phyloP scores from a whole-genome alignment of 495 filamentous ascomycete species.

The Melanomma pulvis-pyrius region DNA sequence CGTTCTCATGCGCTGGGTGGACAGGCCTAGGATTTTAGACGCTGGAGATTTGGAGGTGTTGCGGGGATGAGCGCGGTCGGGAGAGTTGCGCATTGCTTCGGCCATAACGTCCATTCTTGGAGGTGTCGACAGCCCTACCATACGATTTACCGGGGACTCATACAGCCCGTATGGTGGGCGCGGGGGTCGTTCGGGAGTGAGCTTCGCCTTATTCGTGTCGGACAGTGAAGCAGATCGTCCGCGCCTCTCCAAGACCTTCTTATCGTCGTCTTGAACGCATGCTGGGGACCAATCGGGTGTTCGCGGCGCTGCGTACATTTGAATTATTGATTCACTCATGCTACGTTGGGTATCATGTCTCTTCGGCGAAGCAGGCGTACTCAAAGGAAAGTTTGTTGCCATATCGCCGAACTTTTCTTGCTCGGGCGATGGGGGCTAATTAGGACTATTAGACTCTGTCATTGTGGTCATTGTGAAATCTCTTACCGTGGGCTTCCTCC shows the following conservation, averaged over 20 bases:
- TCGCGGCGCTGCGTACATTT: slow-evolving; percentile 25
- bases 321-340: slow-evolving; percentile 33
- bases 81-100: slow-evolving; percentile 34
- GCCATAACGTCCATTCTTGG: slow-evolving; percentile 35
- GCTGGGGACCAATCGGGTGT: slow-evolving; percentile 30
- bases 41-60: not conserved
- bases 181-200: slow-evolving; percentile 34
- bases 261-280: not conserved
- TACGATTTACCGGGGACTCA: slow-evolving; percentile 15
- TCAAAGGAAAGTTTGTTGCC: slow-evolving; percentile 32
- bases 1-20: not conserved
- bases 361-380: slow-evolving; percentile 30
- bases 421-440: slow-evolving; percentile 32
- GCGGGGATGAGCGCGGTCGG: not conserved
- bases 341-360: slow-evolving; percentile 31
- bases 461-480: not conserved
- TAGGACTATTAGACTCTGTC: not conserved
- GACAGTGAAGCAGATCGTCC: slow-evolving; percentile 15
- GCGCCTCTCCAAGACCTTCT: not conserved
- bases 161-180: slow-evolving; percentile 31
- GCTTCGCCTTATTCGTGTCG: slow-evolving; percentile 11
- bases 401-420: slow-evolving; percentile 32
- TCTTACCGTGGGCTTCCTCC: slow-evolving; percentile 35
- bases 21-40: not conserved
- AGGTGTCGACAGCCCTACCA: slow-evolving; percentile 7